These are phyloP conservation scores for Colletotrichum eleusines DNA, from an alignment of 2,329 filamentous ascomycete species.

Conservation along the genomic window DNA sequence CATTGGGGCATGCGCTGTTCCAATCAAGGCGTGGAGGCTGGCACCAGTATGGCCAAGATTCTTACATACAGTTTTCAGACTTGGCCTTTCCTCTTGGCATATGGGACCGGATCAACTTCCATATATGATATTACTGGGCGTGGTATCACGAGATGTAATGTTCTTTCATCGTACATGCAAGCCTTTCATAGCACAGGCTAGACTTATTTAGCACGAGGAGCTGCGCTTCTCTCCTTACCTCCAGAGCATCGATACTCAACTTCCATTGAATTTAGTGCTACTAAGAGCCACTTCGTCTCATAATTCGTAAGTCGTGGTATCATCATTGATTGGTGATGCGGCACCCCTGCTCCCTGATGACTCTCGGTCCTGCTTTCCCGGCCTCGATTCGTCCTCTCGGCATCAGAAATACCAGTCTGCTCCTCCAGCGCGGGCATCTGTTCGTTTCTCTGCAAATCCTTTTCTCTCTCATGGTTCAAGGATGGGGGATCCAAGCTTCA, in stretches of 20 bases:
- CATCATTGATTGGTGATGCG: background rate
- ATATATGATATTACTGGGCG: background rate
- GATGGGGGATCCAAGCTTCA: conserved; percentile 10
- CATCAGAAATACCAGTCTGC: background rate
- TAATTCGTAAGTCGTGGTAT: conserved; percentile 29
- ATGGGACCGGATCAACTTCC: too few relatives aligned
- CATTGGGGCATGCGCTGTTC: background rate
- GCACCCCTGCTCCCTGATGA: background rate
- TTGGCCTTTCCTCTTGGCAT: background rate
- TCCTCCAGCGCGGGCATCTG: background rate
- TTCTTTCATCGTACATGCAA: background rate
- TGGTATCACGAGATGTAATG: background rate
- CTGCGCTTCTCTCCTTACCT: background rate
- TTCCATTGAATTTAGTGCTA: background rate
- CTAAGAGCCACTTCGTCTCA: background rate
- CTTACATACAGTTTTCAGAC: background rate
- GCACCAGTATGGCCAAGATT: background rate
- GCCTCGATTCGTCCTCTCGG: background rate
- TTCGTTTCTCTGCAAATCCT: background rate
- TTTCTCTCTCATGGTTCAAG: background rate
- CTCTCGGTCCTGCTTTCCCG: background rate
- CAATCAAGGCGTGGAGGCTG: background rate
- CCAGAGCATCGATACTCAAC: too few relatives aligned
- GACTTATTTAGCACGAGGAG: background rate
- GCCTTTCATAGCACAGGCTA: background rate